Evolutionary conservation across 192 early-diverging fungal genomes (phyloP).

Genomic region (Linnemannia elongata): DNA sequence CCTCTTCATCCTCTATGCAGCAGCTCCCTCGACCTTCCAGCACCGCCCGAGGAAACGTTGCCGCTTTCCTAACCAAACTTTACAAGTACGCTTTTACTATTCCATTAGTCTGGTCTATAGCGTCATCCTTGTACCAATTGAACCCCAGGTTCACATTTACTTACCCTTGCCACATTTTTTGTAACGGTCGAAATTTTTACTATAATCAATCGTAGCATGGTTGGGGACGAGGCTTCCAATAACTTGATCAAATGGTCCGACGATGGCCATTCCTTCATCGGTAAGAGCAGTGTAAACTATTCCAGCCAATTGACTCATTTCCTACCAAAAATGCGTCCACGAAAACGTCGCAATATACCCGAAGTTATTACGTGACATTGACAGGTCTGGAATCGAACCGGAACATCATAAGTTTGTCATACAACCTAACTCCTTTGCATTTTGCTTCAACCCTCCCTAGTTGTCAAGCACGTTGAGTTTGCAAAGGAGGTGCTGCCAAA

Average conservation of each 20-base stretch:
- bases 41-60: conserved; percentile 69
- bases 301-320: neutral
- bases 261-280: conserved; percentile 90
- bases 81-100: conserved; percentile 74
- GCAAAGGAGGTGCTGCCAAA: conserved; percentile 84
- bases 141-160: neutral
- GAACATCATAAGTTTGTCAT: neutral
- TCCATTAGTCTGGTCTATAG: neutral
- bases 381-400: neutral
- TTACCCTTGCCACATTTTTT: neutral
- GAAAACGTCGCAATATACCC: too few species aligned
- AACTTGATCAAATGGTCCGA: conserved; percentile 92
- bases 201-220: conserved; percentile 76
- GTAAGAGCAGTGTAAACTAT: conserved; percentile 26
- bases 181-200: neutral
- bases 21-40: conserved; percentile 42
- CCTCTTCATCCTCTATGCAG: conserved; percentile 20
- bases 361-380: neutral
- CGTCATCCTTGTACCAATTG: neutral
- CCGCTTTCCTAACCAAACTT: conserved; percentile 94
- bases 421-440: neutral
- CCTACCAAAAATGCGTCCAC: too few species aligned
- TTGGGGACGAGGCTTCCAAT: conserved; percentile 86
- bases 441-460: conserved; percentile 33
- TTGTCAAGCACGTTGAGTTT: conserved; percentile 82